Base-by-base conservation (phyloP, 768 basidiomycete genomes). In the Cyclocybe aegerita region DNA sequence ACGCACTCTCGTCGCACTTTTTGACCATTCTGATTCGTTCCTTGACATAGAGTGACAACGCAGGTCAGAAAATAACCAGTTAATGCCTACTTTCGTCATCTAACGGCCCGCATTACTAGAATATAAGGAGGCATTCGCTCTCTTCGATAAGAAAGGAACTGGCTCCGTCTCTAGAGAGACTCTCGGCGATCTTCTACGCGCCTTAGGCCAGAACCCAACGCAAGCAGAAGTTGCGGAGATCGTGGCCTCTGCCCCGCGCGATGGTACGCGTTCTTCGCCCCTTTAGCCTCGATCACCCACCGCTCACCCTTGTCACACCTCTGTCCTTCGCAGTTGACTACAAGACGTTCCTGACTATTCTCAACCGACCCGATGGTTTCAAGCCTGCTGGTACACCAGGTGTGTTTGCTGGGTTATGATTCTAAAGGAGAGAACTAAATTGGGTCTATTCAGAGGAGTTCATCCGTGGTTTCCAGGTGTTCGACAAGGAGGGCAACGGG, bases 401-500 rank as follows among this genome's bases (percentile, higher is more conserved):
- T 93, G 49, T 60, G 82, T 67, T n/a, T 17, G 31, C 5, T 29
- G 8, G 14, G 7, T 36, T 11, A 9, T 8, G 3, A 7, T 38
- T n/a, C 12, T 46, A 14, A 8, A 37, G 37, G 9, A 9, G 32
- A 47, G n/a, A 12, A 11, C 17, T 32, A 45, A 44, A 43, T 15
- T 48, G 42, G 12, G 16, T 15, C 11, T 23, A 38, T 34, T 14
- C 65, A 96, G 96, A 98, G 79, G 97, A 99, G 65, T 99, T 99
- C 74, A 93, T 98, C 63, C 93, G 97, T 43, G 97, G 95, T 7
- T 99, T 99, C 81, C 95, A 98, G 61, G 96, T 98, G 9, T 98
- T 99, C 59, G 96, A 98, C 72, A 95, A 94, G 72, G 91, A 93
- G 59, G 90, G 90, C 30, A 93, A 93, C 60, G 93, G 93, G 1